Evolutionary conservation across 1,284 basidiomycete species (phyloP), one percentile per base, ranked within the genome.

Genomic region (Flammula alnicola): DNA sequence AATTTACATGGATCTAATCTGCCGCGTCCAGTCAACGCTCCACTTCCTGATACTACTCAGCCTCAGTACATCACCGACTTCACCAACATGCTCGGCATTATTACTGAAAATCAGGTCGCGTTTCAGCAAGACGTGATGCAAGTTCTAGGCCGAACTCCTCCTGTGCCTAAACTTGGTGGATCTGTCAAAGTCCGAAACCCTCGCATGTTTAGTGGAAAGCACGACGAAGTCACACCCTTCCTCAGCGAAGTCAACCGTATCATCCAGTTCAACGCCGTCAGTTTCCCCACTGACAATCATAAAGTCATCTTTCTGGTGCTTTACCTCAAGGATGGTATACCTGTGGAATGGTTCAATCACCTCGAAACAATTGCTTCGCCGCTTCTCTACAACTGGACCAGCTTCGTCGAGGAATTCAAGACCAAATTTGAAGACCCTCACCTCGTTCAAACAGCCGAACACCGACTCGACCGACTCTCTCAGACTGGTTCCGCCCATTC

Each of bases 251-350:
- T 47, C 12, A 27, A 47, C 16, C 25, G 36, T 16, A 19, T 36
- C 6, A 20, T 39, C 4, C 17, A 36, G 2, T 31, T 45, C 10
- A 33, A 46, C n/a, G 6, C 22, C 1, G 32, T 32, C 33, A 27
- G 14, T 22, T 23, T 45, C 5, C 19, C 26, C 10, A 10, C 44
- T 25, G 44, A 45, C 19, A 31, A n/a, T 14, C 31, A 45, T 25
- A 45, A 45, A 12, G 23, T 45, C 33, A 16, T 45, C 8, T 45
- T 26, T 27, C 11, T 45, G 10, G 31, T n/a, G 10, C 35, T 46
- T 26, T 46, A 46, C 12, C 35, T 46, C 3, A 22, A 33, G 8
- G 44, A 46, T 30, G 44, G 44, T 19, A 26, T 35, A 14, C 44
- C 44, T 26, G 14, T 26, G 12, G 23, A 32, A 8, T 45, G 44